Evolutionary conservation across 345 rosid genomes (phyloP), one percentile per base, ranked within the genome.

Genomic region (Camelina sativa): DNA sequence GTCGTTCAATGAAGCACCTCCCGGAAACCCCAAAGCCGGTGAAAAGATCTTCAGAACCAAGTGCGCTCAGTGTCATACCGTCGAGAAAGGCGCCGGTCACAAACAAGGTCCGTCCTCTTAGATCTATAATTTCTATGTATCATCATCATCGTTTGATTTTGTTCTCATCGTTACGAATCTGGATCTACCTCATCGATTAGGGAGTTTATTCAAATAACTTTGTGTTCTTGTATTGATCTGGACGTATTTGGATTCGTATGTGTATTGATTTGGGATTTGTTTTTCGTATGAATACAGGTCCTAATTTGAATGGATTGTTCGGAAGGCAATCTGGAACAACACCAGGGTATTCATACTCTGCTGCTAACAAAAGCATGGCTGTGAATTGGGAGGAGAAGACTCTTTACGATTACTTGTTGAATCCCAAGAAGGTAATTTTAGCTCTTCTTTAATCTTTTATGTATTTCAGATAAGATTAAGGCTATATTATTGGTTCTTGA

Each of bases 31-130:
- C 0, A 85, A 86, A 68, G 76, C 80, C 43, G 96, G 98, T 32
- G 97, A 88, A 82, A 94, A 94, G 81, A 91, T 88, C 80, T 94
- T 91, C 86, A 86, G 79, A 84, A 91, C 86, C 47, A 94, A 94
- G 43, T 79, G 82, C 55, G 82, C 82, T 3, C 82, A 79, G 75
- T 79, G 82, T 37, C 82, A 79, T 84, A 93, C 98, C 80, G 98
- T 87, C 66, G 98, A 93, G 0, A 85, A 93, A 82, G 97, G 98
- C 61, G 93, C 96, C 22, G 98, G 98, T 79, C 98, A 93, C 84
- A 93, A 93, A 80, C 97, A 93, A 85, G 98, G 98, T 89, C 4
- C 60, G 76, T 34, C 44, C 20, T 43, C 16, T 43, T 11, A 41
- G 64, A 52, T 75, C 67, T 37, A 35, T 3, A 8, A 25, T 2